Evolutionary conservation across 768 basidiomycete species (phyloP).

Genomic region (Mycena albidolilacea): DNA sequence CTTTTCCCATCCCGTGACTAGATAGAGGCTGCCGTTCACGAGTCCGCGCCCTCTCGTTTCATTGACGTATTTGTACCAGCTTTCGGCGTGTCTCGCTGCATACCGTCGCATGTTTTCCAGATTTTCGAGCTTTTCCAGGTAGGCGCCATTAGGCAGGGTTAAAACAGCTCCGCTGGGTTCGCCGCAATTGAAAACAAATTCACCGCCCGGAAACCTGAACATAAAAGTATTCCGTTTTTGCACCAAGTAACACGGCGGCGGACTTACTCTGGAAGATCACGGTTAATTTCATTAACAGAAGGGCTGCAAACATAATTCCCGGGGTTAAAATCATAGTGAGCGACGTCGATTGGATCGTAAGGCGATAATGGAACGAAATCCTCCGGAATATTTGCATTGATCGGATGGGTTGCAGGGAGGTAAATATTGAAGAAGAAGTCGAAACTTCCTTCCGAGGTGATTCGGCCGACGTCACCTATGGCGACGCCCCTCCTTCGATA

Average conservation of each 20-base stretch:
- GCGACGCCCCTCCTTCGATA: conserved; percentile 43
- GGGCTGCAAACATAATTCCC: conserved; percentile 16
- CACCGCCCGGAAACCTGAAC: not conserved
- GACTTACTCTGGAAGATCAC: not conserved
- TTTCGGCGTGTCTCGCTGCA: conserved; percentile 37
- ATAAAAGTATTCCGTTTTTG: not conserved
- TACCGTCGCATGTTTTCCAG: conserved; percentile 26
- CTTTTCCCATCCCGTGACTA: conserved; percentile 44
- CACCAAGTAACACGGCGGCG: too few species aligned
- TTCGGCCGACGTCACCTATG: conserved; percentile 53
- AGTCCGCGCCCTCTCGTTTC: conserved; percentile 22
- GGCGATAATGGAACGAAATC: conserved; percentile 40
- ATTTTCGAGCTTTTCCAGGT: conserved; percentile 26
- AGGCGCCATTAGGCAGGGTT: conserved; percentile 38
- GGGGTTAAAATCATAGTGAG: not conserved
- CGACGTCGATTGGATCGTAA: not conserved
- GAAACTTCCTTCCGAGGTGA: conserved; percentile 48
- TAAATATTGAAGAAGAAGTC: conserved; percentile 53
- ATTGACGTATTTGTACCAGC: conserved; percentile 41
- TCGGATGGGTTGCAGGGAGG: conserved; percentile 41
- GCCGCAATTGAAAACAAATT: conserved; percentile 8
- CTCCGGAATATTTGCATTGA: conserved; percentile 46
- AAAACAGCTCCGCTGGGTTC: conserved; percentile 38
- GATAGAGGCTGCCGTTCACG: conserved; percentile 36
- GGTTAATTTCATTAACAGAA: not conserved